Evolutionary conservation across 257 asterid genomes (phyloP).

Genomic region (Plantago elongata): DNA sequence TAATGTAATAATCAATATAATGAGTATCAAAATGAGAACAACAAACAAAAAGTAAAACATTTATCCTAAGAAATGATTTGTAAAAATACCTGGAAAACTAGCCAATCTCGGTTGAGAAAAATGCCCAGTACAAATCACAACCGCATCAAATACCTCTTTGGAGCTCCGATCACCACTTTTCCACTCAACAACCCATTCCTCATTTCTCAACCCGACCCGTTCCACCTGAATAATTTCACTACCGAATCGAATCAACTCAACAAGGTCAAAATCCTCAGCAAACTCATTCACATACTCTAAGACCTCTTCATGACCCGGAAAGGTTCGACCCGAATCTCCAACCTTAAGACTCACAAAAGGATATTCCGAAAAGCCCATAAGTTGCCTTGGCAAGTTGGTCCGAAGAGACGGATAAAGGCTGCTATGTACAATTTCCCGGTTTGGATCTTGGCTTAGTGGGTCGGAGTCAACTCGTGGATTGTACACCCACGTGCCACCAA

Average conservation of each 20-base stretch:
- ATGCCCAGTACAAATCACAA: constrained; percentile 52
- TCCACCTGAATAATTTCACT: constrained; percentile 46
- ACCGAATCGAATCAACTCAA: constrained; percentile 36
- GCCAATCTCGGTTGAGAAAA: constrained; percentile 40
- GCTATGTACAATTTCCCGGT: constrained; percentile 39
- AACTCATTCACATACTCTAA: constrained; percentile 45
- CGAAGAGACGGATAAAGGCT: constrained; percentile 43
- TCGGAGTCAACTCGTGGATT: constrained; percentile 45
- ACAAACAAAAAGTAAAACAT: no score
- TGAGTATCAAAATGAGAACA: no score
- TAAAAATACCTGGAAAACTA: constrained; percentile 35
- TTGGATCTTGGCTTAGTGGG: constrained; percentile 44
- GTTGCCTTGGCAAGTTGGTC: constrained; percentile 45
- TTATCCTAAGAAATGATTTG: no score
- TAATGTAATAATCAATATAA: no score
- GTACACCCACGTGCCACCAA: constrained; percentile 63
- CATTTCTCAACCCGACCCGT: constrained; percentile 16
- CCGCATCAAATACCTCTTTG: constrained; percentile 44
- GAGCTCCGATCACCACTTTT: constrained; percentile 7
- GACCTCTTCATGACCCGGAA: constrained; percentile 52
- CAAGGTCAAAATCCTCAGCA: constrained; percentile 32
- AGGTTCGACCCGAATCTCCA: constrained; percentile 22
- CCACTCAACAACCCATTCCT: constrained; percentile 44
- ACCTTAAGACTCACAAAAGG: constrained; percentile 28
- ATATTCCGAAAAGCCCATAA: constrained; percentile 53